Percentiles rank a stretch among this genome's conserved stretches.
phyloP scores from a whole-genome alignment of 202 grass and related monocot species.

The Hordeum pubiflorum region DNA sequence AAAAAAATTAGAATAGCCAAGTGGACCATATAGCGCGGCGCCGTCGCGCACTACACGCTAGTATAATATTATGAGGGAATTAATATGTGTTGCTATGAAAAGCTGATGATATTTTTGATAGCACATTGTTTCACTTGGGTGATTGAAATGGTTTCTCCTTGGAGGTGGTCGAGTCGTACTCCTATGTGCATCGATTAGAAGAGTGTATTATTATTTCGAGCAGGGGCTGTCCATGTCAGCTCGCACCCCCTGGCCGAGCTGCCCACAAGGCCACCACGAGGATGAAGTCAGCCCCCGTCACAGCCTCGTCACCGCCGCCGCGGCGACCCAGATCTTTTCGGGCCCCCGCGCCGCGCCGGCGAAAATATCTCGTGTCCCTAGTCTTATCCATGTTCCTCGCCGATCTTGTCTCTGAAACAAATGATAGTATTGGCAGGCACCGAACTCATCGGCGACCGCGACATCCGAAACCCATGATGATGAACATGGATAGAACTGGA shows the following conservation, averaged over 20 bases:
- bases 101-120: neutral
- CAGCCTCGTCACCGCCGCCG: conserved; percentile 30
- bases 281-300: neutral
- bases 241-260: neutral
- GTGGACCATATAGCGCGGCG: too few relatives aligned
- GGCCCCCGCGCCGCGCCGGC: neutral
- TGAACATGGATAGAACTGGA: neutral
- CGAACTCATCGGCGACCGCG: neutral
- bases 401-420: neutral
- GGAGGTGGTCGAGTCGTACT: neutral
- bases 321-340: neutral
- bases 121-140: neutral
- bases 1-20: too few relatives aligned
- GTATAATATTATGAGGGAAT: neutral
- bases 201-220: neutral
- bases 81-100: neutral
- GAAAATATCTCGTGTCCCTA: conserved; percentile 21
- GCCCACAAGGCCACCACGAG: neutral
- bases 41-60: too few relatives aligned
- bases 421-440: too few relatives aligned
- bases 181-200: neutral
- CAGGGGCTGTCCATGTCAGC: neutral
- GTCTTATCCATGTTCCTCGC: neutral
- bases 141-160: neutral
- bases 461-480: neutral